Base-by-base conservation (phyloP, 129 eudicot genomes). In the Escallonia rubra region DNA sequence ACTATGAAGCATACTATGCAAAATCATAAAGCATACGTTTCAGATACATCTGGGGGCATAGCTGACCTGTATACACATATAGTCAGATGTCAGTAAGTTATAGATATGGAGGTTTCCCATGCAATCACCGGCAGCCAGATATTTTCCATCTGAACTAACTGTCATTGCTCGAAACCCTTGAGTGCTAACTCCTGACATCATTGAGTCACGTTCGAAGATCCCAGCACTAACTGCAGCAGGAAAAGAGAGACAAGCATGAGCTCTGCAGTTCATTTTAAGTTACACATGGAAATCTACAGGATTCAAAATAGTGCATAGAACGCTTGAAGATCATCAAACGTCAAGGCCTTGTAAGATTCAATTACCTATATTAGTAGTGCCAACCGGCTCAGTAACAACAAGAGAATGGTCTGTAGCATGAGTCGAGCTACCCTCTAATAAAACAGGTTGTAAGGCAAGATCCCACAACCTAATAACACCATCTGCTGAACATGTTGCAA, bases 61-160 rank as follows among this genome's bases (percentile, higher is more conserved):
- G 8, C 60, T 10, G 43, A 87, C 95, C 90, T 82, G 76, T 52
- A 87, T 81, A 67, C 85, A 81, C 52, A 66, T 81, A 82, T 87
- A 84, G 40, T 85, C 86, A 63, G 84, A 79, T 57, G 88, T 77
- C 46, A 65, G 44, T 68, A 87, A 68, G 78, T 87, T 82, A 66
- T 81, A 87, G 69, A 87, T 68, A 84, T 87, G 95, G 59, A 87
- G 79, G 71, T 82, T 82, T 72, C 95, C 95, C 76, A 66, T 75
- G 70, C 80, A 81, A 79, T 85, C 95, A 69, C 95, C 95, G 76
- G 95, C 90, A 79, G 84, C 95, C 64, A 87, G 84, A 67, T 87
- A 70, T 41, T 79, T 81, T 77, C 95, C 95, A 74, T 87, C 90
- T 57, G 90, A 84, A 74, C 90, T 87, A 70, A 82, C 86, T 65